These are phyloP conservation scores for Saitozyma sp. DNA, from an alignment of 768 basidiomycete species.

Conservation along the genomic window DNA sequence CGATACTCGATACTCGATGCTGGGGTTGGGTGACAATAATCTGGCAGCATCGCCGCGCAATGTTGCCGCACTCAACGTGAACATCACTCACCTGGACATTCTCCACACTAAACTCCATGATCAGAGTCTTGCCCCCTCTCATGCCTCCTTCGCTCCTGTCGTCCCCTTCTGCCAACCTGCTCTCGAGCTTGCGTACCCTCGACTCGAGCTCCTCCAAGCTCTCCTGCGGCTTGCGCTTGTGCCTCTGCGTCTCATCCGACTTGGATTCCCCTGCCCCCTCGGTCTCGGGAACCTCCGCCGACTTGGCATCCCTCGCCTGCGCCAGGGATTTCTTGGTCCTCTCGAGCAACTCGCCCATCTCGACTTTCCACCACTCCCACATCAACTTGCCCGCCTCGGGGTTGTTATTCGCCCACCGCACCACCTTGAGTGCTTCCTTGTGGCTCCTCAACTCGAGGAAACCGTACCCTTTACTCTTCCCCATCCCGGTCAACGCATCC, in stretches of 20 bases:
- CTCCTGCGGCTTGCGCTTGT: slow-evolving; percentile 43
- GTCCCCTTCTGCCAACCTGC: slow-evolving; percentile 57
- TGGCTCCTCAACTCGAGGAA: slow-evolving; percentile 89
- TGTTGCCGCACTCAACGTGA: neutral
- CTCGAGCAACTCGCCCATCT: slow-evolving; percentile 56
- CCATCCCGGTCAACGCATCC: slow-evolving; percentile 81
- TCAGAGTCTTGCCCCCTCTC: slow-evolving; percentile 60
- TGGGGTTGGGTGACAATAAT: too few relatives aligned
- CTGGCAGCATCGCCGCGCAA: too few relatives aligned
- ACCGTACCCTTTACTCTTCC: slow-evolving; percentile 89
- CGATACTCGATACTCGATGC: too few relatives aligned
- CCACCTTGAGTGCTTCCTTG: slow-evolving; percentile 81
- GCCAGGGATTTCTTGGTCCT: slow-evolving; percentile 45
- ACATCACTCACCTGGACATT: slow-evolving; percentile 66
- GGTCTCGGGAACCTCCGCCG: slow-evolving; percentile 55
- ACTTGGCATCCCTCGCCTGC: slow-evolving; percentile 34
- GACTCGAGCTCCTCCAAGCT: slow-evolving; percentile 56
- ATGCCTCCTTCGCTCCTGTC: slow-evolving; percentile 42
- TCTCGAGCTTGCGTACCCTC: slow-evolving; percentile 64
- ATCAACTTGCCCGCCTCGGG: slow-evolving; percentile 65
- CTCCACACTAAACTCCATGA: slow-evolving; percentile 96
- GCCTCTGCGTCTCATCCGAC: slow-evolving; percentile 57
- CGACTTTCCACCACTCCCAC: slow-evolving; percentile 81
- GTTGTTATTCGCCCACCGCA: slow-evolving; percentile 95
- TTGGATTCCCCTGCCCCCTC: slow-evolving; percentile 56